phyloP scores from a whole-genome alignment of 805 yeast species.

The Vanderwaltozyma tropicalis region DNA sequence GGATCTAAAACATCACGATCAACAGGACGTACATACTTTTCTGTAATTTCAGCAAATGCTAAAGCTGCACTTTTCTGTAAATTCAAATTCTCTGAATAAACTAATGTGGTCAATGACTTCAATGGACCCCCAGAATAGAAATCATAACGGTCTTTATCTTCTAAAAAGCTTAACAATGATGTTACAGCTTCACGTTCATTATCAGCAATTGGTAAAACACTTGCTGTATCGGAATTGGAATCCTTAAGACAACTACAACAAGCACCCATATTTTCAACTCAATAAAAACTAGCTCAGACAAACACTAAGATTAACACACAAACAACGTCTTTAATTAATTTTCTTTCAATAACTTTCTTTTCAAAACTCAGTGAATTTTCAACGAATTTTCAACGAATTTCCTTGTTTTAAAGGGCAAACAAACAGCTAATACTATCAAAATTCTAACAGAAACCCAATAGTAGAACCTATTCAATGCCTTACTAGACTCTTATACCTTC shows the following conservation, averaged over 20 bases:
- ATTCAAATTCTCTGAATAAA: slow-evolving; percentile 89
- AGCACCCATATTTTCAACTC: slow-evolving; percentile 34
- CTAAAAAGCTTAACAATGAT: slow-evolving; percentile 76
- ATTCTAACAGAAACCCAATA: too few species aligned
- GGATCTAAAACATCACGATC: slow-evolving; percentile 90
- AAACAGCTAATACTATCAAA: too few species aligned
- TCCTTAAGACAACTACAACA: slow-evolving; percentile 40
- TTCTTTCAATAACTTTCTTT: too few species aligned
- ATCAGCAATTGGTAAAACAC: slow-evolving; percentile 75
- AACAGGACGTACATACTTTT: slow-evolving; percentile 86
- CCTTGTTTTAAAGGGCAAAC: too few species aligned
- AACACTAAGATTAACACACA: too few species aligned
- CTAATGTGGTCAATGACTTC: slow-evolving; percentile 82
- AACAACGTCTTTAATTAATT: too few species aligned
- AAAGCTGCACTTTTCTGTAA: slow-evolving; percentile 94
- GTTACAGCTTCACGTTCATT: slow-evolving; percentile 96
- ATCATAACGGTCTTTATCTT: slow-evolving; percentile 64
- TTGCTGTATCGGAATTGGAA: slow-evolving; percentile 32
- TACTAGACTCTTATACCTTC: too few species aligned
- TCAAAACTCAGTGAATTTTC: too few species aligned
- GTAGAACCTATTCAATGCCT: too few species aligned
- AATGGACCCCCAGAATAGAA: slow-evolving; percentile 79
- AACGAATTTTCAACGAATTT: too few species aligned
- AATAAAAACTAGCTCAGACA: too few species aligned
- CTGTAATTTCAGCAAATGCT: slow-evolving; percentile 97